Evolutionary conservation across 352 stramenopile species (phyloP).

Genomic region (Blastocystis sp.): DNA sequence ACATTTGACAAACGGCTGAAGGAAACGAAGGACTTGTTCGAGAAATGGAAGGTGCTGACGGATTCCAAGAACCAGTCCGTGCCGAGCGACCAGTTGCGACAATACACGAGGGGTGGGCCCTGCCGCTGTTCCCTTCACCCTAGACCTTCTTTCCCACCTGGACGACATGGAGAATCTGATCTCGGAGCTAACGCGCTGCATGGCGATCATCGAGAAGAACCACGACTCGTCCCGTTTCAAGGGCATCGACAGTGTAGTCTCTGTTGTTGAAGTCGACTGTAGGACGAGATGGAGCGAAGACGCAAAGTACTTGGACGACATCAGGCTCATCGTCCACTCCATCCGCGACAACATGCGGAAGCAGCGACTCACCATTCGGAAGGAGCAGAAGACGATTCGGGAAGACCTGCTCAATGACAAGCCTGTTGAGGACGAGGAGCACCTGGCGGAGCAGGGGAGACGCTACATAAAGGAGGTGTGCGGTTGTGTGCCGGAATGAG

Average conservation of each 20-base stretch:
- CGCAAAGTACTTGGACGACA: conserved; percentile 46
- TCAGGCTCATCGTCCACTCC: conserved; percentile 52
- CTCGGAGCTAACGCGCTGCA: conserved; percentile 51
- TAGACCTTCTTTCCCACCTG: conserved; percentile 11
- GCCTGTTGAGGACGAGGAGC: neutral
- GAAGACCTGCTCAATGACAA: conserved; percentile 3
- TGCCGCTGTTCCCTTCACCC: neutral
- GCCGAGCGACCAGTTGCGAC: conserved; percentile 18
- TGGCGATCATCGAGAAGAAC: conserved; percentile 57
- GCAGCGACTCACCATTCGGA: conserved; percentile 28
- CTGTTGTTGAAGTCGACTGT: neutral
- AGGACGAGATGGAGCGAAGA: conserved; percentile 58
- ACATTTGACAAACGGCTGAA: conserved; percentile 55
- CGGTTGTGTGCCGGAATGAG: neutral
- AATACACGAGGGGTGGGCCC: conserved; percentile 27
- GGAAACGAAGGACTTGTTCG: conserved; percentile 57
- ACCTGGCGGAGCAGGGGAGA: conserved; percentile 3
- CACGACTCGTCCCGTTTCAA: conserved; percentile 17
- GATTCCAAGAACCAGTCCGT: neutral
- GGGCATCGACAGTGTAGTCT: conserved; percentile 19
- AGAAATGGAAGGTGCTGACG: conserved; percentile 50
- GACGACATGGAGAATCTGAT: conserved; percentile 61
- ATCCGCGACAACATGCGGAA: conserved; percentile 60
- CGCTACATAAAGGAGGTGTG: conserved; percentile 39
- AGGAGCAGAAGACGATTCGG: conserved; percentile 14